These are phyloP conservation scores for Podila clonocystis DNA, from an alignment of 192 early-diverging fungal species.

Conservation along the genomic window DNA sequence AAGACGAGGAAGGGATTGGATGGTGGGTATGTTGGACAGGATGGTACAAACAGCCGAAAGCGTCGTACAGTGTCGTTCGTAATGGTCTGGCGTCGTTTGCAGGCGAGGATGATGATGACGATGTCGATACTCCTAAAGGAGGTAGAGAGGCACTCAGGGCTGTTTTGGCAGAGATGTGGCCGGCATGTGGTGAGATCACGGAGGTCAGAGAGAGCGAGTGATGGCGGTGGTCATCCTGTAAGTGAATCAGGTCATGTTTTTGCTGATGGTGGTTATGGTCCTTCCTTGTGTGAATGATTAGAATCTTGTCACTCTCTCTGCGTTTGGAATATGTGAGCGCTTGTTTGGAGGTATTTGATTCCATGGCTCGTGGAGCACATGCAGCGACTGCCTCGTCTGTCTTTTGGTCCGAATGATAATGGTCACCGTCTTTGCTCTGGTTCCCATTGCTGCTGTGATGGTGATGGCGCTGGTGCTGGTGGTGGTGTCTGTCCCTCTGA, in stretches of 20 bases:
- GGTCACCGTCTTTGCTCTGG: too few relatives aligned
- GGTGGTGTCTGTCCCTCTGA: neutral
- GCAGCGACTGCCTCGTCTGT: neutral
- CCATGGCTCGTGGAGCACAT: neutral
- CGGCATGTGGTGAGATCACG: neutral
- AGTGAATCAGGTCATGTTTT: too few relatives aligned
- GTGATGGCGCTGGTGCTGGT: neutral
- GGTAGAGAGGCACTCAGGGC: neutral
- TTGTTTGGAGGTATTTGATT: neutral
- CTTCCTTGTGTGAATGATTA: neutral
- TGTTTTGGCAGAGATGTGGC: slow-evolving; percentile 4
- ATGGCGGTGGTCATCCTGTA: neutral
- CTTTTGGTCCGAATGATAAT: too few relatives aligned
- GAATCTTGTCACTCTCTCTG: neutral
- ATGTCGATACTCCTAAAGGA: slow-evolving; percentile 1
- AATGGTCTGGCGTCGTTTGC: slow-evolving; percentile 35
- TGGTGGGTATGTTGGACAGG: slow-evolving; percentile 39
- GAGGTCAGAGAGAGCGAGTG: neutral
- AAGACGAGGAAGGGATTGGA: neutral
- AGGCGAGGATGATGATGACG: slow-evolving; percentile 4
- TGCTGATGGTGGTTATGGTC: neutral
- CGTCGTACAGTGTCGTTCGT: slow-evolving; percentile 30
- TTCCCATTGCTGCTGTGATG: neutral
- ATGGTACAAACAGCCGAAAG: slow-evolving; percentile 41
- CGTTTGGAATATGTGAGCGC: too few relatives aligned